Evolutionary conservation across 2,329 filamentous ascomycete species (phyloP).

Genomic region (Dactylellina parvicollis): DNA sequence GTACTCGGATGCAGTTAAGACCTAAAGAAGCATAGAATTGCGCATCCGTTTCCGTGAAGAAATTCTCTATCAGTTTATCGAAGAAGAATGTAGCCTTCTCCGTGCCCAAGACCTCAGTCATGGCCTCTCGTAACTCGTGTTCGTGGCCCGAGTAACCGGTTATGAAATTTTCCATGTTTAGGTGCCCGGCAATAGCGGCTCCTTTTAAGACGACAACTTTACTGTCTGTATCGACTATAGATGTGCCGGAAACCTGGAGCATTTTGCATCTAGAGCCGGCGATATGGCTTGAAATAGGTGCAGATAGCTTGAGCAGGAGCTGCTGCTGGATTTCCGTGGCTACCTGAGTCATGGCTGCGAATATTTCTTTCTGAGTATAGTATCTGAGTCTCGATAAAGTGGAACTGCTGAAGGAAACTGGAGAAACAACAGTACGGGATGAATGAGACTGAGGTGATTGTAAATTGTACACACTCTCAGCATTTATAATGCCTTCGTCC

Average conservation of each 20-base stretch:
- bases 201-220: conserved; percentile 65
- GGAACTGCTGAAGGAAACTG: neutral
- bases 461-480: neutral
- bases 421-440: neutral
- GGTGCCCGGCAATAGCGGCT: conserved; percentile 58
- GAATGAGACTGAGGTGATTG: too few relatives aligned
- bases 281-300: neutral
- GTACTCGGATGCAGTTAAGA: conserved; percentile 65
- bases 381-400: neutral
- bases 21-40: conserved; percentile 64
- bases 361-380: neutral
- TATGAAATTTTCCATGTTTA: conserved; percentile 65
- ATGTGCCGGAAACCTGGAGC: conserved; percentile 61
- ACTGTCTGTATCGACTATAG: conserved; percentile 63
- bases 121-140: conserved; percentile 63
- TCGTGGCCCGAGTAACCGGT: conserved; percentile 66
- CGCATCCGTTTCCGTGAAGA: conserved; percentile 65
- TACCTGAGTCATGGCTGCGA: conserved; percentile 27
- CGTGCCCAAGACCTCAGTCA: conserved; percentile 63
- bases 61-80: conserved; percentile 64
- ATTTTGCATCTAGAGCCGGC: conserved; percentile 54
- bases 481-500: neutral
- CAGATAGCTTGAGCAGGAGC: conserved; percentile 35
- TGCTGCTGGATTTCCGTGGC: conserved; percentile 46
- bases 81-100: conserved; percentile 66